Evolutionary conservation across 2,329 filamentous ascomycete species (phyloP), one percentile per base, ranked within the genome.

Genomic region (Alternaria postmessia): DNA sequence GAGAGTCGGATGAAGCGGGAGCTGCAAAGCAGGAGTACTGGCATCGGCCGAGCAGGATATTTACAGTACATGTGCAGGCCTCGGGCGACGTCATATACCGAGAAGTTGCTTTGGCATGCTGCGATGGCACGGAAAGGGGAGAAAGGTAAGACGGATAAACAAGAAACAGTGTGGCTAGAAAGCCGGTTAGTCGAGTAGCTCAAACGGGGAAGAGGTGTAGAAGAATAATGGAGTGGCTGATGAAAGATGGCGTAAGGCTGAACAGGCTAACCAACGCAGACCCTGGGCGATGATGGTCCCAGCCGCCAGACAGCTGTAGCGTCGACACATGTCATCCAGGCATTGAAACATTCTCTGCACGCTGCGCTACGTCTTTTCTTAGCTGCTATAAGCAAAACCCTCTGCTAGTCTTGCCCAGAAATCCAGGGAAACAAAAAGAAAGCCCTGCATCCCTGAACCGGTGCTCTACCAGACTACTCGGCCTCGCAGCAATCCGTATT

Each of bases 201-300:
- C 1, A 24, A 14, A 54, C 12, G 34, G 16, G 49, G n/a, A 39
- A 18, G 26, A 38, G 11, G 22, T 7, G 14, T 8, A 46, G 28
- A 34, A 54, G 11, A 14, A 14, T 36, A 51, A 54, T 44, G 18
- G 41, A 22, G 58, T 61, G 58, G 58, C 58, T 61, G 58, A 57
- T 20, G 41, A 26, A 49, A 49, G 46, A 49, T 61, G 58, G 58
- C 48, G 36, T 57, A 61, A 57, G 58, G 58, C 58, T 61, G 58
- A 57, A 39, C 9, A 20, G 38, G 51, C 41, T 42, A 36, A 24
- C 53, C 53, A 49, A 42, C 18, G 53, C 53, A 41, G 30, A 57
- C 54, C 54, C 54, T 51, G 54, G 53, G 22, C 30, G 44, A 36
- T 7, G 34, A 38, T 44, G 47, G 48, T 59, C 52, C 57, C 57